Base-by-base conservation (phyloP, 78 protist species). In the Speleostelium caveatum region DNA sequence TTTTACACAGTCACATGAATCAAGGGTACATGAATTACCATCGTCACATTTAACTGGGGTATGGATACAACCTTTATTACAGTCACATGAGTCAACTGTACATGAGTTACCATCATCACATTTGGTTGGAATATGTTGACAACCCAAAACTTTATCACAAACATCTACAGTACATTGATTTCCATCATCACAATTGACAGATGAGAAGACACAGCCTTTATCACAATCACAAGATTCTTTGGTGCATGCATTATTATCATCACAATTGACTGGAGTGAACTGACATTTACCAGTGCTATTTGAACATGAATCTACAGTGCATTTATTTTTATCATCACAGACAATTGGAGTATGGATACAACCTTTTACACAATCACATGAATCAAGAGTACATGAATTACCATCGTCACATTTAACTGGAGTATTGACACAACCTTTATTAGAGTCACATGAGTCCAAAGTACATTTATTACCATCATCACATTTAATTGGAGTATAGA, bases 291-390 rank as follows among this genome's bases (percentile, higher is more conserved):
- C 85, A 19, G 22, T 77, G 2, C 6, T 12, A 0, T 59, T 42
- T 12, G 14, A 3, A 24, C 85, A 75, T 1, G 66, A 59, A 38
- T 83, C 90, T 16, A 53, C 32, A 30, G 90, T 78, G 12, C 87
- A 78, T 7, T 28, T 2, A 35, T 78, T 63, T 7, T 35, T 59
- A 56, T 85, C 91, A 51, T 85, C 77, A 61, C 91, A 85, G 42
- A 10, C 30, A n/a, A 62, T 0, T 41, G 14, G 73, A 2, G 62
- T 68, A 53, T 66, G 68, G 2, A 36, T 24, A 55, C 93, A 68
- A 38, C 75, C 88, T 24, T 74, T 60, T 0, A 59, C 32, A 39
- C 42, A 41, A 8, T 24, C n/a, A n/a, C 83, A 73, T 26, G 35
- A 22, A 35, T 80, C 75, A 56, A 73, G 38, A 65, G 69, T 68